Percentiles rank a stretch among this genome's conserved stretches.
Evolutionary conservation across 306 rosid genomes (phyloP).

Genomic region (Rosa rugosa): DNA sequence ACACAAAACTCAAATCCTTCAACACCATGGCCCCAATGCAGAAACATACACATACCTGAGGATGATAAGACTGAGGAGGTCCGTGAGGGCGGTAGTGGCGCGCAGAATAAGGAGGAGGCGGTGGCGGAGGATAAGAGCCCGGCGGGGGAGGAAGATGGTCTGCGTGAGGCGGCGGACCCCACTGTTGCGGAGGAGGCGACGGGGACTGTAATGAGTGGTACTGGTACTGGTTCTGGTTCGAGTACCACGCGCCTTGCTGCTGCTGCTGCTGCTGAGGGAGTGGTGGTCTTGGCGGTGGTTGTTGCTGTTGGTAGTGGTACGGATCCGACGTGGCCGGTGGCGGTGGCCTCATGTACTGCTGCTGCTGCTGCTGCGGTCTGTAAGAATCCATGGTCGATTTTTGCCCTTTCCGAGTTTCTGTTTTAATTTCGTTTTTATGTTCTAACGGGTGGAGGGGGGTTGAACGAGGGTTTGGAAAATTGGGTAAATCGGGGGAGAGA

Average conservation of each 20-base stretch:
- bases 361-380: slow-evolving; percentile 64
- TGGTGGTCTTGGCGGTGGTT: slow-evolving; percentile 39
- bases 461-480: slow-evolving; percentile 10
- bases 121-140: slow-evolving; percentile 52
- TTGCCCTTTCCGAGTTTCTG: neutral
- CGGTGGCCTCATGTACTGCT: slow-evolving; percentile 56
- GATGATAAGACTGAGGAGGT: slow-evolving; percentile 52
- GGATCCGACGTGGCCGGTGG: slow-evolving; percentile 61
- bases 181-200: slow-evolving; percentile 69
- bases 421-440: neutral
- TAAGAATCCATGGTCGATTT: slow-evolving; percentile 57
- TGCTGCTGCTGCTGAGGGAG: slow-evolving; percentile 36
- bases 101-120: slow-evolving; percentile 43
- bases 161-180: slow-evolving; percentile 56
- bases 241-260: slow-evolving; percentile 56
- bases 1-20: neutral
- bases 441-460: neutral
- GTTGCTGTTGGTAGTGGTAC: slow-evolving; percentile 51
- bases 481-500: neutral
- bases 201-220: slow-evolving; percentile 52
- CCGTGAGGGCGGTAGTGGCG: slow-evolving; percentile 48
- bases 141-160: slow-evolving; percentile 41
- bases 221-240: slow-evolving; percentile 74
- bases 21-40: neutral
- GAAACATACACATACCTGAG: neutral